Percentiles rank a stretch among this genome's conserved stretches.
Evolutionary conservation across 768 basidiomycete genomes (phyloP).

Genomic region (Cystobasidium onofrii): DNA sequence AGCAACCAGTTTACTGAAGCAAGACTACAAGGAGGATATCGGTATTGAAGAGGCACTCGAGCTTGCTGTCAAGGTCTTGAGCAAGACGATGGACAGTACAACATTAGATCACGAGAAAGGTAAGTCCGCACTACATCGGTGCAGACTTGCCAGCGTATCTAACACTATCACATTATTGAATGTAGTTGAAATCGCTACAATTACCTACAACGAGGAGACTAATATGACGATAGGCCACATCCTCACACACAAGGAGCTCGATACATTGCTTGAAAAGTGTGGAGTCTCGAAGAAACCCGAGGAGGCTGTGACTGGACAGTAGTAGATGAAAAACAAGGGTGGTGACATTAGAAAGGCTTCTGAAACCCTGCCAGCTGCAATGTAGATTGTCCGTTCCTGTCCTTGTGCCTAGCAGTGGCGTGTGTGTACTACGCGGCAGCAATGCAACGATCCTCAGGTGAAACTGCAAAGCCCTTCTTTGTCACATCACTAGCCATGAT

Average conservation of each 20-base stretch:
- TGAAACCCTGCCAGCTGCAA: neutral
- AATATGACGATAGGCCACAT: slow-evolving; percentile 40
- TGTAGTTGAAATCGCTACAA: slow-evolving; percentile 88
- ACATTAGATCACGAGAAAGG: slow-evolving; percentile 92
- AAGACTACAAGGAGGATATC: slow-evolving; percentile 96
- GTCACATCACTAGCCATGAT: too few species aligned
- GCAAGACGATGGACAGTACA: slow-evolving; percentile 99
- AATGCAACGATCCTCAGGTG: neutral
- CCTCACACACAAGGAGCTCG: slow-evolving; percentile 43
- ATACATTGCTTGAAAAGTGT: slow-evolving; percentile 43
- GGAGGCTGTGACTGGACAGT: slow-evolving; percentile 6
- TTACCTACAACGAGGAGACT: slow-evolving; percentile 65
- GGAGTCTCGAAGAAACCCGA: slow-evolving; percentile 43
- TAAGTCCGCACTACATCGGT: slow-evolving; percentile 52
- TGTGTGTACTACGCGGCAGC: neutral
- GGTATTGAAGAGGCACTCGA: slow-evolving; percentile 80
- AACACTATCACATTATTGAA: slow-evolving; percentile 23
- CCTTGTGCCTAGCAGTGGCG: neutral
- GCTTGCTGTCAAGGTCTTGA: slow-evolving; percentile 89
- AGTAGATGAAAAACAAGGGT: neutral
- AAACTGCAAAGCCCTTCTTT: too few species aligned
- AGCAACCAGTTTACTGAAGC: slow-evolving; percentile 86
- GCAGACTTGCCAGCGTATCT: too few species aligned
- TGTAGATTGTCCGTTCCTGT: too few species aligned
- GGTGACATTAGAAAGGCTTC: neutral